Conservation (phyloP, 2,329 filamentous ascomycete genomes). For the Mycosphaerella arachidis region DNA sequence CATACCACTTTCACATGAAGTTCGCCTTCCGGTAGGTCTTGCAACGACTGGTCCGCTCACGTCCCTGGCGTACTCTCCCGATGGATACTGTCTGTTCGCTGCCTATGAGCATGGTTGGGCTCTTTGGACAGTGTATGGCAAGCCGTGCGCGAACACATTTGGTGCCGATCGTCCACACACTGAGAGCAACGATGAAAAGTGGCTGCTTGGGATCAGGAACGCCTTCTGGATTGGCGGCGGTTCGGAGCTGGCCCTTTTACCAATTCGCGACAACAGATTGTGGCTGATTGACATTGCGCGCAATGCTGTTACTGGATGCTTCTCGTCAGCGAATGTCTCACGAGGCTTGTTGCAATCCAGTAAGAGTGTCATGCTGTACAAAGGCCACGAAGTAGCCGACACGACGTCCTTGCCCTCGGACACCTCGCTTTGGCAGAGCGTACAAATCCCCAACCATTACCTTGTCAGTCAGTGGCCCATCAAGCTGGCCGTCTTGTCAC, state of each 20-base stretch:
- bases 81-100: constrained; percentile 92
- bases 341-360: constrained; percentile 85
- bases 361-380: constrained; percentile 83
- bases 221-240: constrained; percentile 85
- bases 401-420: constrained; percentile 89
- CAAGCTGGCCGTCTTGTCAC: constrained; percentile 76
- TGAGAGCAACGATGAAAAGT: constrained; percentile 67
- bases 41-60: constrained; percentile 66
- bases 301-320: constrained; percentile 88
- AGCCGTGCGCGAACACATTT: constrained; percentile 81
- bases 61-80: constrained; percentile 80
- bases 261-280: constrained; percentile 65
- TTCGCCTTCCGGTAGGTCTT: constrained; percentile 64
- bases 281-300: constrained; percentile 90
- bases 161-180: constrained; percentile 61
- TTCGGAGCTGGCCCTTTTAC: constrained; percentile 73
- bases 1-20: constrained; percentile 77
- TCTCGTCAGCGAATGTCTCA: constrained; percentile 84
- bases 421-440: constrained; percentile 89
- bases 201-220: constrained; percentile 73
- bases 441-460: constrained; percentile 79
- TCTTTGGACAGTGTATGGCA: constrained; percentile 96
- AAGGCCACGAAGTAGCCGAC: constrained; percentile 86
- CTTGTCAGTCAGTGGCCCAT: constrained; percentile 93
- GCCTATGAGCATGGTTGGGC: constrained; percentile 92